Percentiles rank a stretch among this genome's conserved stretches.
Evolutionary conservation across 2,329 filamentous ascomycete species (phyloP).

Genomic region (Pseudocercospora crystallina): DNA sequence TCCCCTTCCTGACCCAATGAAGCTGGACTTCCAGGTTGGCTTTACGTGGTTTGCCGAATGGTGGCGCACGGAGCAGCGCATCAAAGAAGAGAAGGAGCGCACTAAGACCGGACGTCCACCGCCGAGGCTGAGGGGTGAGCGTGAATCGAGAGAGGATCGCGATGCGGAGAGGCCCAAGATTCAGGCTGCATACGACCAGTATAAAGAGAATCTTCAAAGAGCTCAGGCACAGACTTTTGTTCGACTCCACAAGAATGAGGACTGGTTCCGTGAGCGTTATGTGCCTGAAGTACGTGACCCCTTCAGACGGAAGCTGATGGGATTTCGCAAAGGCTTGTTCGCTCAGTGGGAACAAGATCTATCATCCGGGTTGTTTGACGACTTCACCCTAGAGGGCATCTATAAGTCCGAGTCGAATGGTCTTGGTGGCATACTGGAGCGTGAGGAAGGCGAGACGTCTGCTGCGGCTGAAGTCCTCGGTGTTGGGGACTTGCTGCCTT

Average conservation of each 20-base stretch:
- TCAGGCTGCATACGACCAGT: slow-evolving; percentile 65
- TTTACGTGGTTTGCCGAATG: slow-evolving; percentile 85
- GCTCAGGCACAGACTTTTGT: slow-evolving; percentile 75
- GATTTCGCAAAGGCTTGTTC: slow-evolving; percentile 76
- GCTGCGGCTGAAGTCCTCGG: slow-evolving; percentile 89
- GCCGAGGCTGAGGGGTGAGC: slow-evolving; percentile 58
- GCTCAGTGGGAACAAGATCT: slow-evolving; percentile 87
- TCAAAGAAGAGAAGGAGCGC: slow-evolving; percentile 78
- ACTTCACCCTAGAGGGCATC: slow-evolving; percentile 90
- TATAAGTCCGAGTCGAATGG: slow-evolving; percentile 92
- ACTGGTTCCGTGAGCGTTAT: slow-evolving; percentile 98
- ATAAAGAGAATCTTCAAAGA: slow-evolving; percentile 65
- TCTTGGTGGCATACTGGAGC: slow-evolving; percentile 79
- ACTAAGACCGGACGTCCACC: slow-evolving; percentile 66
- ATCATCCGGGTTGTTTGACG: slow-evolving; percentile 82
- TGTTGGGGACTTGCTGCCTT: slow-evolving; percentile 85
- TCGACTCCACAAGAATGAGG: slow-evolving; percentile 86
- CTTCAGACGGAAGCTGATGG: slow-evolving; percentile 72
- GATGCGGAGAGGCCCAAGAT: slow-evolving; percentile 78
- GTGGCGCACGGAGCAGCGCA: slow-evolving; percentile 79
- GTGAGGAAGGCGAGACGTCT: slow-evolving; percentile 91
- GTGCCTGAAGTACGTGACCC: slow-evolving; percentile 76
- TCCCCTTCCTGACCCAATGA: slow-evolving; percentile 69
- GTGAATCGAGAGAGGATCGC: slow-evolving; percentile 69
- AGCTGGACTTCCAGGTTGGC: slow-evolving; percentile 75